Evolutionary conservation across 1,284 basidiomycete genomes (phyloP), one percentile per base, ranked within the genome.

Genomic region (Microbotryum scabiosae): DNA sequence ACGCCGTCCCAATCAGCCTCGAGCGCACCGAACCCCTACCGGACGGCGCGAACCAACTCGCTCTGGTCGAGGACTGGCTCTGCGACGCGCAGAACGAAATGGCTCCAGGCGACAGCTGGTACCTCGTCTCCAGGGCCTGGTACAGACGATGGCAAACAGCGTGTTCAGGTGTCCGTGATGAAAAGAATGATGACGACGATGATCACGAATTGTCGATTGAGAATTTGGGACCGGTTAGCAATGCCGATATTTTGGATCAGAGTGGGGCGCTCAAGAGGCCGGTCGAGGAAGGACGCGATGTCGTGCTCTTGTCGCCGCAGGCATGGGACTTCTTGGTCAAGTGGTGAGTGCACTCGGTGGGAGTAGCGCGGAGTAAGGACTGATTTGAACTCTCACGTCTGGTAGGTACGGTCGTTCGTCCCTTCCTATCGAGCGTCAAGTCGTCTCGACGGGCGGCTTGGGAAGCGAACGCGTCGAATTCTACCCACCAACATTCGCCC

Each of bases 151-250:
- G 87, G 85, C 77, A 80, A 64, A 82, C 81, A 66, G 86, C 86
- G 9, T 85, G 84, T 71, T 79, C 81, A 0, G 85, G 85, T 28
- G 75, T 82, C 64, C 73, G 79, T 23, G 82, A 55, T n/a, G 26
- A 84, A 76, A 89, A 88, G 74, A 82, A 80, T 56, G 85, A 84
- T 26, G 74, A 78, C 4, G 71, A 85, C 26, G 75, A 78, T 41
- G 84, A 85, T 73, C 12, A 18, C 36, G 36, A 41, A 5, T 14
- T 70, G 9, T 41, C 56, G 21, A 47, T 66, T 16, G 64, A 62
- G 28, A 80, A 85, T 63, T 73, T 90, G 52, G 85, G 86, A 18
- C 82, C 87, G 32, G 83, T 91, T 57, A 82, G 90, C 73, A 91
- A 90, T 73, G 76, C 82, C 18, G 69, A 76, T 18, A 78, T 93